phyloP scores from a whole-genome alignment of 2,329 filamentous ascomycete genomes.

The Tolypocladium nubicola region DNA sequence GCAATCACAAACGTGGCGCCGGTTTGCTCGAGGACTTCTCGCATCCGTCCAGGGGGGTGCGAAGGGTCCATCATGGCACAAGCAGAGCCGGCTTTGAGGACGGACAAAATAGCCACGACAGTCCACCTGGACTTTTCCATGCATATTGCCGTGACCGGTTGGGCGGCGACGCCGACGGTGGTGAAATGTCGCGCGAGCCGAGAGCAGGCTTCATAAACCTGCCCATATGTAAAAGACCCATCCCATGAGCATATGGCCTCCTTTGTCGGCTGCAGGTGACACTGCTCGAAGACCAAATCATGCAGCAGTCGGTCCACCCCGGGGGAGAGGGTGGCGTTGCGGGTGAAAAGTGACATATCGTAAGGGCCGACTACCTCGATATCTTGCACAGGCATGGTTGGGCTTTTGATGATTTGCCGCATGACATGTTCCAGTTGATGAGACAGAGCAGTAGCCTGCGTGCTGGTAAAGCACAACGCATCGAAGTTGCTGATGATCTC shows the following conservation, averaged over 20 bases:
- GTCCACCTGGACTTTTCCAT: conserved; percentile 4
- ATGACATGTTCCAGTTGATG: background rate
- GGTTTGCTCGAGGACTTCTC: background rate
- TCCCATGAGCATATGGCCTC: conserved; percentile 1
- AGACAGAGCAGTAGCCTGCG: background rate
- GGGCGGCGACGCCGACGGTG: background rate
- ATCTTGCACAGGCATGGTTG: background rate
- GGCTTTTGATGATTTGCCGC: background rate
- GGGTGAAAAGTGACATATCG: background rate
- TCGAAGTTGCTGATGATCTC: background rate
- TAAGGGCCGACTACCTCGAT: background rate
- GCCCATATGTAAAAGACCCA: background rate
- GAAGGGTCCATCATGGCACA: conserved; percentile 7
- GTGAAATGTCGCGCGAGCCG: background rate
- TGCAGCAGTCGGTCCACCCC: background rate
- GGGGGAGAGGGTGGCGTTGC: background rate
- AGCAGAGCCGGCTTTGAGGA: conserved; percentile 4
- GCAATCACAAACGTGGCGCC: background rate
- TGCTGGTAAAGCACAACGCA: background rate
- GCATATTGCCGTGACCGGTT: background rate
- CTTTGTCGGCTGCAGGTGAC: background rate
- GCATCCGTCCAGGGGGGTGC: background rate
- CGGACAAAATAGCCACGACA: conserved; percentile 2
- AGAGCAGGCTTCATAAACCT: conserved; percentile 1
- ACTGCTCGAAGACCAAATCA: background rate